Percentiles rank a stretch among this genome's conserved stretches.
Conservation (phyloP, 2,329 filamentous ascomycete genomes). For the Pseudonectria foliicola region DNA sequence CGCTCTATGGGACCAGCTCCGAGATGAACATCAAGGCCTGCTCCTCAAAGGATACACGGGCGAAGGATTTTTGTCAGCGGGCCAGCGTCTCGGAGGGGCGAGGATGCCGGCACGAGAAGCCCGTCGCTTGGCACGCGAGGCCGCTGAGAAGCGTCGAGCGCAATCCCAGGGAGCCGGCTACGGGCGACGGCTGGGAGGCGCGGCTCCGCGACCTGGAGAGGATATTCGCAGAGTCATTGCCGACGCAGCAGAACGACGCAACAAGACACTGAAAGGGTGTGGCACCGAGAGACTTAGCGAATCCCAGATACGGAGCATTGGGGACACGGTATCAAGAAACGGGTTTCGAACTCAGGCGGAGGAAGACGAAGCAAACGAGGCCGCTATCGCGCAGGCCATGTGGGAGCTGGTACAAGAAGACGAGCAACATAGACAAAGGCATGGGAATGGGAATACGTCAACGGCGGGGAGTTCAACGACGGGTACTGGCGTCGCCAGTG, state of each 20-base stretch:
- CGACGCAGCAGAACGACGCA: slow-evolving; percentile 62
- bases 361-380: slow-evolving; percentile 82
- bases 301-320: slow-evolving; percentile 57
- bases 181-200: slow-evolving; percentile 67
- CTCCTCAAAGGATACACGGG: slow-evolving; percentile 80
- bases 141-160: slow-evolving; percentile 62
- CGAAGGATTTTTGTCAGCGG: slow-evolving; percentile 75
- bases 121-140: slow-evolving; percentile 63
- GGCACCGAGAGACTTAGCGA: slow-evolving; percentile 63
- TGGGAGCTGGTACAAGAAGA: slow-evolving; percentile 86
- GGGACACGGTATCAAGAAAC: slow-evolving; percentile 56
- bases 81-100: slow-evolving; percentile 63
- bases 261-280: slow-evolving; percentile 64
- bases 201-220: slow-evolving; percentile 42
- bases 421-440: slow-evolving; percentile 48
- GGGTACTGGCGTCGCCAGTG: too few species aligned
- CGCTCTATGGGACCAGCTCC: slow-evolving; percentile 79
- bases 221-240: slow-evolving; percentile 68
- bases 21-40: slow-evolving; percentile 75
- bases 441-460: slow-evolving; percentile 43
- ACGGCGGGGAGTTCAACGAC: slow-evolving; percentile 44
- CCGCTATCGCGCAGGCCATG: slow-evolving; percentile 76
- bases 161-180: slow-evolving; percentile 56
- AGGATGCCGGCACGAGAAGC: slow-evolving; percentile 65
- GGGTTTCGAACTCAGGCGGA: slow-evolving; percentile 80